Conservation (phyloP, 768 basidiomycete genomes). For the Goffeauzyma gilvescens region DNA sequence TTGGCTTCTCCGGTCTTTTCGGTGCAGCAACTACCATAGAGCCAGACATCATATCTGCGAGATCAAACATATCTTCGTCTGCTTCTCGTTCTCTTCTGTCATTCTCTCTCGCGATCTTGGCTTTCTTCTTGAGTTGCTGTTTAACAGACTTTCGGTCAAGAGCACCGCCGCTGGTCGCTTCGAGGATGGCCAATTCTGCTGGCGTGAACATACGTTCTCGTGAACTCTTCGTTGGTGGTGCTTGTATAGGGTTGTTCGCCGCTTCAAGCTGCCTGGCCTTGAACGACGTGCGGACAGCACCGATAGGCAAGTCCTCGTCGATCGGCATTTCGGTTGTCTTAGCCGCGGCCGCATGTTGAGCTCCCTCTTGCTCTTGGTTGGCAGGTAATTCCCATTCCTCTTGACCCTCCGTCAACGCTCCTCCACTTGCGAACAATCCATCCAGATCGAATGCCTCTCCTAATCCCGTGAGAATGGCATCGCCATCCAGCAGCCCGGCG, state of each 20-base stretch:
- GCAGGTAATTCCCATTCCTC: no score
- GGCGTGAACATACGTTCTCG: conserved; percentile 25
- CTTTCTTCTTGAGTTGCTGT: conserved; percentile 24
- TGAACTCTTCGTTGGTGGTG: no score
- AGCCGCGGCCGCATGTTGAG: no score
- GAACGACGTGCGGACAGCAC: no score
- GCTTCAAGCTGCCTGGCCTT: no score
- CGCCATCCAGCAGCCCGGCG: conserved; percentile 61
- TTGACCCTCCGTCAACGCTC: no score
- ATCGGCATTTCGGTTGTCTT: no score
- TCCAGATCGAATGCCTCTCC: conserved; percentile 63
- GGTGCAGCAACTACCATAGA: conserved; percentile 35
- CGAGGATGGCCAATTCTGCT: conserved; percentile 25
- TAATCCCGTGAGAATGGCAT: conserved; percentile 53
- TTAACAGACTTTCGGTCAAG: conserved; percentile 25
- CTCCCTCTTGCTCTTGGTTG: no score
- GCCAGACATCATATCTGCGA: conserved; percentile 11
- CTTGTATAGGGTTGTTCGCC: no score
- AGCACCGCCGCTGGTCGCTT: conserved; percentile 10
- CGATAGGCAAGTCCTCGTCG: no score
- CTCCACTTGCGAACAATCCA: conserved; percentile 62
- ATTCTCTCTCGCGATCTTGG: conserved; percentile 12
- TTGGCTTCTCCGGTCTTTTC: conserved; percentile 25
- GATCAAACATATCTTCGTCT: conserved; percentile 20
- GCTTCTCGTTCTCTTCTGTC: conserved; percentile 19